Conservation (phyloP, 2,329 filamentous ascomycete species). For the Beauveria sp. region DNA sequence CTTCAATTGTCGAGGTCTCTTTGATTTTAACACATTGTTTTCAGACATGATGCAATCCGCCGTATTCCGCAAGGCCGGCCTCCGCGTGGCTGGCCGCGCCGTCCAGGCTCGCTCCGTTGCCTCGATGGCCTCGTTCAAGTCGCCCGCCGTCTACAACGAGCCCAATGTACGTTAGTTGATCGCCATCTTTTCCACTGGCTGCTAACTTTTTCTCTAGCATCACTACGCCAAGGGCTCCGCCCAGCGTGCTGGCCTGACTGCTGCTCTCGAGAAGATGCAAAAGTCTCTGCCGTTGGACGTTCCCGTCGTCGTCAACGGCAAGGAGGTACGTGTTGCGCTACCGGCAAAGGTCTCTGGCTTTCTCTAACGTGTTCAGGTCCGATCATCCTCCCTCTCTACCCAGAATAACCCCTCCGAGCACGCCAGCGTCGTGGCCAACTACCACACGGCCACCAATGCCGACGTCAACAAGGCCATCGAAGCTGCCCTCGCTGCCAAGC, state of each 20-base stretch:
- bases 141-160: constrained; percentile 82
- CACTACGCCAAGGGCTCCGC: constrained; percentile 79
- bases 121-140: constrained; percentile 76
- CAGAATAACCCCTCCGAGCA: constrained; percentile 84
- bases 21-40: not conserved
- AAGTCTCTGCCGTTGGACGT: constrained; percentile 65
- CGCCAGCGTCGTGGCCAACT: constrained; percentile 66
- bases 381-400: constrained; percentile 53
- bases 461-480: constrained; percentile 77
- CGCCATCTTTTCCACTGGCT: not conserved
- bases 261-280: constrained; percentile 64
- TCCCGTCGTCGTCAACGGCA: constrained; percentile 75
- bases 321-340: constrained; percentile 51
- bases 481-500: constrained; percentile 76
- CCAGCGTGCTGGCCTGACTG: constrained; percentile 67
- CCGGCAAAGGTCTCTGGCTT: not conserved
- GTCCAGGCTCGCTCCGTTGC: constrained; percentile 31
- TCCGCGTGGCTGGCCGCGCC: constrained; percentile 22
- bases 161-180: constrained; percentile 65
- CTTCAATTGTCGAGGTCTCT: constrained; percentile 14
- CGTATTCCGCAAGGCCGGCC: constrained; percentile 25
- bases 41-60: constrained; percentile 25
- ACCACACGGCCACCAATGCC: constrained; percentile 69
- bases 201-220: constrained; percentile 47
- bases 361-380: constrained; percentile 43